Base-by-base conservation (phyloP, 1,284 basidiomycete species). In the Naganishia sp. region DNA sequence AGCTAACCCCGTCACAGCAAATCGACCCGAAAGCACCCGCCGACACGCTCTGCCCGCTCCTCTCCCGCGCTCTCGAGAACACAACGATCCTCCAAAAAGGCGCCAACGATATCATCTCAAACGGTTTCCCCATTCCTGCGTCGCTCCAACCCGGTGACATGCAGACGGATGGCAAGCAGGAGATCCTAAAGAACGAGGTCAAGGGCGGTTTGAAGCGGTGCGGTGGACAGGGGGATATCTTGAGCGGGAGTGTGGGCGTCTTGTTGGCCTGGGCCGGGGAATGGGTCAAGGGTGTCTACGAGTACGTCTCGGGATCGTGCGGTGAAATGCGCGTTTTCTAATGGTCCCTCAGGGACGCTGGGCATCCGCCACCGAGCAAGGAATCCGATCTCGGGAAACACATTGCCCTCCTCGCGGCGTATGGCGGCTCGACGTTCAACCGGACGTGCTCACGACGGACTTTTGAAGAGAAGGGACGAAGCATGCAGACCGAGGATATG, bases 61-160 rank as follows among this genome's bases (percentile, higher is more conserved):
- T 98, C 23, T 90, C 94, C 7, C 82, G 82, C 50, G 82, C 83
- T 1, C 82, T 99, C 1, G 90, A 91, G 3, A 93, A 94, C 9
- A 88, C 94, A 1, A 92, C 94, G 0, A 86, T 99, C 50, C 80
- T 98, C n/a, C 86, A 98, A 75, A 99, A 99, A 78, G 96, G 95
- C 5, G 79, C 82, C 0, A 82, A 80, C 15, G 93, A 83, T 68
- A 76, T 79, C 60, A 80, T 83, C 68, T 80, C 81, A 6, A 81
- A 82, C 67, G 79, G 80, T 6, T 64, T 72, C 9, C 42, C 70
- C 1, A 74, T 79, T 6, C 73, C 78, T 2, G 11, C 68, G 2
- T 68, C 71, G 28, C 65, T 78, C 1, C 44, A 72, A 3, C 64
- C 66, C 5, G 68, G 70, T 21, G 64, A 57, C 36, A 44, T 31